These are phyloP conservation scores for Cladosporium sp. DNA, from an alignment of 2,329 filamentous ascomycete species.

Conservation along the genomic window DNA sequence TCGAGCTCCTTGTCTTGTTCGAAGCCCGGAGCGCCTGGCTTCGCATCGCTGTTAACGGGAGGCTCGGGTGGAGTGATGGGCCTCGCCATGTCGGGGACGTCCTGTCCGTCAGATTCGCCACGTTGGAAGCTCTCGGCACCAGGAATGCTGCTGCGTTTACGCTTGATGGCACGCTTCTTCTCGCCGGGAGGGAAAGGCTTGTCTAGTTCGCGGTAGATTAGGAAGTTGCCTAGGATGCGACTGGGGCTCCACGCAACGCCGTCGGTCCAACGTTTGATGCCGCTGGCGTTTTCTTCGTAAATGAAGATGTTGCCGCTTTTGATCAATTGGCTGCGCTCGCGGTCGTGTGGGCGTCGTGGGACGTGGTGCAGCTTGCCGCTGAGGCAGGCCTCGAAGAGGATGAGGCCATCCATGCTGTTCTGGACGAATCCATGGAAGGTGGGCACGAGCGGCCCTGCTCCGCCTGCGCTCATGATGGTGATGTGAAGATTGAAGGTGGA, in stretches of 20 bases:
- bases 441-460: conserved; percentile 40
- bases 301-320: conserved; percentile 85
- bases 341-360: conserved; percentile 79
- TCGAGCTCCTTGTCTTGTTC: conserved; percentile 51
- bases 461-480: conserved; percentile 36
- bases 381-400: conserved; percentile 78
- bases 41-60: conserved; percentile 29
- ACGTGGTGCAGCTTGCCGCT: conserved; percentile 71
- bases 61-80: conserved; percentile 38
- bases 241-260: conserved; percentile 89
- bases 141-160: conserved; percentile 54
- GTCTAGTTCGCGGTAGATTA: conserved; percentile 80
- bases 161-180: conserved; percentile 81
- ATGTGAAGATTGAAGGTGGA: conserved; percentile 2
- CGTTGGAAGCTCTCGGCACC: conserved; percentile 53
- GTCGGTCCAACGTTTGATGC: conserved; percentile 93
- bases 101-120: conserved; percentile 36
- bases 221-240: conserved; percentile 79
- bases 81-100: conserved; percentile 19
- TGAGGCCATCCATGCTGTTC: conserved; percentile 64
- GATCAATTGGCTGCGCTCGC: conserved; percentile 75
- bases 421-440: conserved; percentile 43
- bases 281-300: conserved; percentile 86
- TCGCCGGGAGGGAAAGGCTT: conserved; percentile 77
- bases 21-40: conserved; percentile 31